phyloP scores from a whole-genome alignment of 202 grass and related monocot species.

The Schoenoplectus triqueter region DNA sequence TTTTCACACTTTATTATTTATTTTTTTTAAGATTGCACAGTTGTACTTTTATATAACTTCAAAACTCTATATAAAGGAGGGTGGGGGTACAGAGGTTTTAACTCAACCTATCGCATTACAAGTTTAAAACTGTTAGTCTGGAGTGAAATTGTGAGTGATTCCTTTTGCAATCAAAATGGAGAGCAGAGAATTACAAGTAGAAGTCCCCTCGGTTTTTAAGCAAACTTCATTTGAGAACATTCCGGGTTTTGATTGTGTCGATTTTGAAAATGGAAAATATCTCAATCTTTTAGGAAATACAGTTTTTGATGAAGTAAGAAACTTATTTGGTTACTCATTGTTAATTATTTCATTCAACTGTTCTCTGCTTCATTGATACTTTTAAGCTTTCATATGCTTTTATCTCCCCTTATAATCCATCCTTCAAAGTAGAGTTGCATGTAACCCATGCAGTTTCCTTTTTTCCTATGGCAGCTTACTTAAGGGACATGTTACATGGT shows the following conservation, averaged over 20 bases:
- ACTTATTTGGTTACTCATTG: neutral
- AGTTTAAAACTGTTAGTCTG: neutral
- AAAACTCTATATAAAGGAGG: conserved; percentile 29
- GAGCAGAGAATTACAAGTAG: neutral
- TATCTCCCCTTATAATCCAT: neutral
- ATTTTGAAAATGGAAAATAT: neutral
- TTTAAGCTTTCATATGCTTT: neutral
- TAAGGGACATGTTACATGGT: neutral
- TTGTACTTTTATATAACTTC: neutral
- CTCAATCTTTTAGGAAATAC: neutral
- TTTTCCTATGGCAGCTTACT: neutral
- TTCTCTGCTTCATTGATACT: neutral
- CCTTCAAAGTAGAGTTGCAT: neutral
- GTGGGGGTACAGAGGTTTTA: neutral
- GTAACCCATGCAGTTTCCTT: neutral
- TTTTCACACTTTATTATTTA: conserved; percentile 2
- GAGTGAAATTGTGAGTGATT: neutral
- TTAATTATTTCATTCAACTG: neutral
- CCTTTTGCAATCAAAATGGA: conserved; percentile 1
- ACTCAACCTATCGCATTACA: neutral
- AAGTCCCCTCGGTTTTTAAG: conserved; percentile 22
- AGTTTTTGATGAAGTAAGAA: conserved; percentile 35
- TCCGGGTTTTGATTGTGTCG: conserved; percentile 34
- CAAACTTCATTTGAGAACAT: conserved; percentile 15
- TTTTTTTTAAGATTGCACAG: neutral